A percentile compares a stretch with the other conserved stretches of the same genome.
These are phyloP conservation scores for Globisporangium solare DNA, from an alignment of 352 stramenopile genomes.

Conservation along the genomic window DNA sequence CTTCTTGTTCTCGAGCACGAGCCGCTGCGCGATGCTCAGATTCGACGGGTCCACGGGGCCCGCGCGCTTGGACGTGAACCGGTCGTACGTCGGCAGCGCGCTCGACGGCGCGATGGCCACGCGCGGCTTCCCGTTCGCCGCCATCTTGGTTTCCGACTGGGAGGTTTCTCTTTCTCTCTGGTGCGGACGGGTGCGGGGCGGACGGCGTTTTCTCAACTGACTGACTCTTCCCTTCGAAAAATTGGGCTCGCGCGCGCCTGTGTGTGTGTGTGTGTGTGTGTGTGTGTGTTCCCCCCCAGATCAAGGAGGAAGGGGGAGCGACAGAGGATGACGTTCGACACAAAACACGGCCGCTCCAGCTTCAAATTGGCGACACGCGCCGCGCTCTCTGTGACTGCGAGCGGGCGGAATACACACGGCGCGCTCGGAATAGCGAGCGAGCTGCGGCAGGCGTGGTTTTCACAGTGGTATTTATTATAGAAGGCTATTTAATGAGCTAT, in stretches of 20 bases:
- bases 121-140: slow-evolving; percentile 31
- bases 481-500: too few relatives aligned
- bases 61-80: slow-evolving; percentile 63
- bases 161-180: too few relatives aligned
- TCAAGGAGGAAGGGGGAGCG: neutral
- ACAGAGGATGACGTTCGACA: slow-evolving; percentile 7
- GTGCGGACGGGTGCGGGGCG: slow-evolving; percentile 4
- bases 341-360: slow-evolving; percentile 6
- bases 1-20: slow-evolving; percentile 85
- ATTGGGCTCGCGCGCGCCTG: neutral
- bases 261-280: slow-evolving; percentile 2
- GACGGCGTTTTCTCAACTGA: slow-evolving; percentile 15
- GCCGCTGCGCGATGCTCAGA: slow-evolving; percentile 73
- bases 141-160: slow-evolving; percentile 3
- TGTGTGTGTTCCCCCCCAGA: too few relatives aligned
- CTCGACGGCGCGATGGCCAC: slow-evolving; percentile 61
- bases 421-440: too few relatives aligned
- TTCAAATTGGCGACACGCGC: slow-evolving; percentile 7
- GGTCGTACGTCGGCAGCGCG: slow-evolving; percentile 72
- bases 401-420: neutral
- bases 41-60: slow-evolving; percentile 50
- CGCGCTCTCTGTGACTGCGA: neutral
- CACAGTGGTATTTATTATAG: too few relatives aligned
- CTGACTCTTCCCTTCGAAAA: slow-evolving; percentile 1
- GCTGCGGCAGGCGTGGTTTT: too few relatives aligned